Conservation (phyloP, 2,329 filamentous ascomycete genomes). For the Aureobasidium sp. region DNA sequence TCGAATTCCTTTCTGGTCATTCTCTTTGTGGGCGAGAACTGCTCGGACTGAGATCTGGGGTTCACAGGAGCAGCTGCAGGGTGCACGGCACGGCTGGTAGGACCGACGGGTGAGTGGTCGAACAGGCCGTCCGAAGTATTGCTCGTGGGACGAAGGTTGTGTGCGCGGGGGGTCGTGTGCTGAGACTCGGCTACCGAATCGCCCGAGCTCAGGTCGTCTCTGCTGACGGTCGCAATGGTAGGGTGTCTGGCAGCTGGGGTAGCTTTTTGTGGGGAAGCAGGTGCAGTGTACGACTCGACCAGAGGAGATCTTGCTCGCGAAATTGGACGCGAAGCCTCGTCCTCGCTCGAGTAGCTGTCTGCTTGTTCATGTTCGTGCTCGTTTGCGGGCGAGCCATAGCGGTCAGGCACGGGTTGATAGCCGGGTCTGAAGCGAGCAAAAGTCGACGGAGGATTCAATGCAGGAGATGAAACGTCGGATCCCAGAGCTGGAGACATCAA, state of each 20-base stretch:
- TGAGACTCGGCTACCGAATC: slow-evolving; percentile 23
- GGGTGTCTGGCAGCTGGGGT: neutral
- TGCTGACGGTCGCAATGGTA: neutral
- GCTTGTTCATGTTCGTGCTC: slow-evolving; percentile 16
- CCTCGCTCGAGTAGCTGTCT: slow-evolving; percentile 15
- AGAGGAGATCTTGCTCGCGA: neutral
- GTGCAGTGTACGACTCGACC: neutral
- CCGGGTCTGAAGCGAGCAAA: slow-evolving; percentile 18
- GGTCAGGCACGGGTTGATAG: slow-evolving; percentile 18
- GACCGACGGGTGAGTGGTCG: slow-evolving; percentile 28
- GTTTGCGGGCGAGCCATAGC: slow-evolving; percentile 18
- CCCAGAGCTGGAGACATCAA: slow-evolving; percentile 20
- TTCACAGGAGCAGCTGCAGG: slow-evolving; percentile 17
- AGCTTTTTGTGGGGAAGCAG: neutral
- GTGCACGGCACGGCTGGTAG: slow-evolving; percentile 27
- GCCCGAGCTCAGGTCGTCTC: slow-evolving; percentile 3
- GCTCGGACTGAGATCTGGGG: slow-evolving; percentile 4
- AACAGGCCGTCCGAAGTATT: slow-evolving; percentile 23
- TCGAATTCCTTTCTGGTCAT: slow-evolving; percentile 91
- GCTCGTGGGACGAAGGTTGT: slow-evolving; percentile 12
- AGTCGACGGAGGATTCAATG: slow-evolving; percentile 14
- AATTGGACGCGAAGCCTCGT: neutral
- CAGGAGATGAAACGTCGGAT: slow-evolving; percentile 10
- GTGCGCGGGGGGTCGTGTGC: slow-evolving; percentile 23
- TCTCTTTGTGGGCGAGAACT: slow-evolving; percentile 49